A percentile compares a stretch with the other conserved stretches of the same genome.
These are phyloP conservation scores for Cadophora gregata DNA, from an alignment of 2,329 filamentous ascomycete genomes.

Conservation along the genomic window DNA sequence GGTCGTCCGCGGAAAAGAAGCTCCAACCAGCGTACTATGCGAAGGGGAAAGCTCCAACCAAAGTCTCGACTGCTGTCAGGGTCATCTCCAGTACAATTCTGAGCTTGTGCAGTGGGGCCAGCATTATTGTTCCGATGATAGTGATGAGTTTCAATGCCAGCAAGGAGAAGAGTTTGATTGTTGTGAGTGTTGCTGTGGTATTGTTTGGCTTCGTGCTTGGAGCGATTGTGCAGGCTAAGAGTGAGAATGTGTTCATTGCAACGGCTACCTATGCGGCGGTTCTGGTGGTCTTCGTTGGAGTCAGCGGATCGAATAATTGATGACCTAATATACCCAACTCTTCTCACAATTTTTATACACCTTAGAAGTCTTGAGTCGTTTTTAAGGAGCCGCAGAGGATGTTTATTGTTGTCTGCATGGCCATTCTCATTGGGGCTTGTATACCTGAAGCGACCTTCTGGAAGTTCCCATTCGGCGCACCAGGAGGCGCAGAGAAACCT, in stretches of 20 bases:
- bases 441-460: no score
- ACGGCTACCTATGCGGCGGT: conserved; percentile 20
- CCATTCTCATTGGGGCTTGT: no score
- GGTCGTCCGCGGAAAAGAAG: conserved; percentile 9
- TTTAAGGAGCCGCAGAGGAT: no score
- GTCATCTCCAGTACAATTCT: conserved; percentile 11
- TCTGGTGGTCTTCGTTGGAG: conserved; percentile 20
- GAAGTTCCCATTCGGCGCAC: no score
- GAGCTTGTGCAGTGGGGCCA: conserved; percentile 3
- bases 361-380: no score
- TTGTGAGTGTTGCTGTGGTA: conserved; percentile 17
- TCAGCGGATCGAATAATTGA: conserved; percentile 13
- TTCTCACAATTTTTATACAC: no score
- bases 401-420: no score
- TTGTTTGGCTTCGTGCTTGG: conserved; percentile 5
- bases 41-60: neutral
- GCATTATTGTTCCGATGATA: conserved; percentile 13
- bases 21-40: conserved; percentile 6
- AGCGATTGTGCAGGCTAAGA: conserved; percentile 10
- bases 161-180: conserved; percentile 17
- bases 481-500: no score
- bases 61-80: conserved; percentile 2
- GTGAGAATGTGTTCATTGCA: conserved; percentile 12
- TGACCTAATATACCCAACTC: no score
- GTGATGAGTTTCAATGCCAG: conserved; percentile 16